Evolutionary conservation across 1,284 basidiomycete species (phyloP).

Genomic region (Naganishia sp.): DNA sequence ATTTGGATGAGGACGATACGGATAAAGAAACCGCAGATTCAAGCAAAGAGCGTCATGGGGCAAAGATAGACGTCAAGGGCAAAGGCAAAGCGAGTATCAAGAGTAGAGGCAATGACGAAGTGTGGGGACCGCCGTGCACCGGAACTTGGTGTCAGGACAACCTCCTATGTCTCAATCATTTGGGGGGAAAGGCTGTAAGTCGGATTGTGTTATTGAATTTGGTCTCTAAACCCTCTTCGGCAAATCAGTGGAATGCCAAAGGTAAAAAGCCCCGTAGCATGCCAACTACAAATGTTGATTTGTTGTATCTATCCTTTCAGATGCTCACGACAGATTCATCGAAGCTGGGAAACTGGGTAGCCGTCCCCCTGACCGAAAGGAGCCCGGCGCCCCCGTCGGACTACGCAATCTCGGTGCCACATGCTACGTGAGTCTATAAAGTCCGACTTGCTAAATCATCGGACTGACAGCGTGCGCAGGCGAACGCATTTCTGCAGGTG

Average conservation of each 20-base stretch:
- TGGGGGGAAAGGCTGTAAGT: conserved; percentile 67
- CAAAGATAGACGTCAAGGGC: neutral
- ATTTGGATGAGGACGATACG: neutral
- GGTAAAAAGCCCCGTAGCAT: neutral
- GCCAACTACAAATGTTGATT: neutral
- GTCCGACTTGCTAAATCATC: conserved; percentile 6
- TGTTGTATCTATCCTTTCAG: conserved; percentile 46
- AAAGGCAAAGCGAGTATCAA: conserved; percentile 8
- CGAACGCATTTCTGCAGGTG: conserved; percentile 86
- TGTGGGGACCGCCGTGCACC: conserved; percentile 56
- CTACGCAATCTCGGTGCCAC: conserved; percentile 86
- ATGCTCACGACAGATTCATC: conserved; percentile 60
- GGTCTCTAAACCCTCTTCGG: neutral
- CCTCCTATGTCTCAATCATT: conserved; percentile 78
- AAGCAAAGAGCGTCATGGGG: neutral
- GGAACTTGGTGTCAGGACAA: conserved; percentile 69
- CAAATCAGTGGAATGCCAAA: conserved; percentile 12
- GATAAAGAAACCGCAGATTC: neutral
- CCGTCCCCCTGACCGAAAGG: conserved; percentile 59
- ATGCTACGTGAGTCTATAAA: conserved; percentile 64
- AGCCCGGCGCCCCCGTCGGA: conserved; percentile 69
- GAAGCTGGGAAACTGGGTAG: conserved; percentile 60
- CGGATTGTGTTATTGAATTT: neutral
- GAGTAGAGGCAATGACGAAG: neutral
- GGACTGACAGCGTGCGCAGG: conserved; percentile 40